These are phyloP conservation scores for Zizania palustris DNA, from an alignment of 202 grass and related monocot species.

Conservation along the genomic window DNA sequence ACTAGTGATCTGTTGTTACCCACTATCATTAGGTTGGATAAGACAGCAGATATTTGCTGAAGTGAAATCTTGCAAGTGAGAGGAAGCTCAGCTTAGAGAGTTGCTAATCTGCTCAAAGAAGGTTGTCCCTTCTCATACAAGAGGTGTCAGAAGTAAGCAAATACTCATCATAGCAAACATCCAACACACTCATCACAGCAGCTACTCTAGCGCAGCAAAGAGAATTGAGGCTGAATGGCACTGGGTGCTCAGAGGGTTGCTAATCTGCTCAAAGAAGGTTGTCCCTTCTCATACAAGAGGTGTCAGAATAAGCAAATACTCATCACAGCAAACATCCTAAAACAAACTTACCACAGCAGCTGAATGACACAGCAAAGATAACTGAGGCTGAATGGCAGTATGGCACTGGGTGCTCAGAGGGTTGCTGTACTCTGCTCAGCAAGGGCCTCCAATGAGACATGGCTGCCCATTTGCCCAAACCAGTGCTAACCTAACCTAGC, in stretches of 20 bases:
- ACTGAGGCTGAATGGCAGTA: too few relatives aligned
- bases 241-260: slow-evolving; percentile 54
- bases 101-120: slow-evolving; percentile 61
- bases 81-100: slow-evolving; percentile 40
- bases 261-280: slow-evolving; percentile 54
- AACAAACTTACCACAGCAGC: not conserved
- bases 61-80: not conserved
- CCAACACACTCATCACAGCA: not conserved
- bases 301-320: slow-evolving; percentile 58
- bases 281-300: slow-evolving; percentile 66
- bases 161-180: slow-evolving; percentile 44
- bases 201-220: too few relatives aligned
- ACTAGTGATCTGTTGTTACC: not conserved
- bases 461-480: not conserved
- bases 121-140: slow-evolving; percentile 58
- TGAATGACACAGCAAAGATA: too few relatives aligned
- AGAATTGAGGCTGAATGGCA: too few relatives aligned
- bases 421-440: slow-evolving; percentile 45
- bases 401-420: slow-evolving; percentile 10
- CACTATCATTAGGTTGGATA: not conserved
- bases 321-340: slow-evolving; percentile 38
- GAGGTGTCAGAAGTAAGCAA: slow-evolving; percentile 64
- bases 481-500: not conserved
- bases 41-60: not conserved
- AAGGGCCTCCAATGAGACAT: slow-evolving; percentile 1